Conservation (phyloP, 2,329 filamentous ascomycete species). For the Colletotrichum karsti region DNA sequence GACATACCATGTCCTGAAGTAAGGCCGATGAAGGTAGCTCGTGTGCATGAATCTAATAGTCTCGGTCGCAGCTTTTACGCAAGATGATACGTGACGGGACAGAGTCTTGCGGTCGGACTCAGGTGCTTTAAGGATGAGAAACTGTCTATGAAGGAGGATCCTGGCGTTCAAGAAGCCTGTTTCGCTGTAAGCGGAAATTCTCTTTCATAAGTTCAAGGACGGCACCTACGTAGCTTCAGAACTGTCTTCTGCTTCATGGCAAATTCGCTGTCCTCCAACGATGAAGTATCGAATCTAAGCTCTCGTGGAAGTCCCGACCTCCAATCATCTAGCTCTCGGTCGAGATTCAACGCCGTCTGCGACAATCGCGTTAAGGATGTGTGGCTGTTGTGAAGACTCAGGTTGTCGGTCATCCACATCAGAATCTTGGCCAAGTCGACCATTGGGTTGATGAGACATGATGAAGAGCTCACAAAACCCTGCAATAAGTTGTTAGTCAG, state of each 20-base stretch:
- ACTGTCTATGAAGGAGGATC: conserved; percentile 20
- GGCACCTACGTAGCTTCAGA: conserved; percentile 14
- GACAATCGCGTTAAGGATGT: conserved; percentile 16
- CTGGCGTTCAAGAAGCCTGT: conserved; percentile 22
- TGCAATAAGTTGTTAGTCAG: no score
- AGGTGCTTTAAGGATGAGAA: conserved; percentile 10
- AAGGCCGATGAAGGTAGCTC: conserved; percentile 22
- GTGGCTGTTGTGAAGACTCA: conserved; percentile 18
- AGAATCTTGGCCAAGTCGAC: conserved; percentile 26
- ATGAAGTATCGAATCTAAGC: conserved; percentile 15
- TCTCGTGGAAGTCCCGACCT: conserved; percentile 8
- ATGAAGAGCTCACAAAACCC: conserved; percentile 19
- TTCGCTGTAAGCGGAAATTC: not conserved
- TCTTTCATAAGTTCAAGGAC: not conserved
- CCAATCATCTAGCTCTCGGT: conserved; percentile 21
- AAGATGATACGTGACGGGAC: conserved; percentile 1
- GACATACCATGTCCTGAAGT: conserved; percentile 22
- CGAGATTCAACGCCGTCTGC: conserved; percentile 13
- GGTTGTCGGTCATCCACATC: conserved; percentile 28
- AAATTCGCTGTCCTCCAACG: conserved; percentile 22
- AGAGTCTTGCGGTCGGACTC: conserved; percentile 15
- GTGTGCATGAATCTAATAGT: conserved; percentile 26
- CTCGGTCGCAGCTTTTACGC: conserved; percentile 18
- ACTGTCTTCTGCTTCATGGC: conserved; percentile 26
- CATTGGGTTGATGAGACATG: conserved; percentile 24